phyloP scores from a whole-genome alignment of 2,329 filamentous ascomycete species.

The Pseudogymnoascus sp. region DNA sequence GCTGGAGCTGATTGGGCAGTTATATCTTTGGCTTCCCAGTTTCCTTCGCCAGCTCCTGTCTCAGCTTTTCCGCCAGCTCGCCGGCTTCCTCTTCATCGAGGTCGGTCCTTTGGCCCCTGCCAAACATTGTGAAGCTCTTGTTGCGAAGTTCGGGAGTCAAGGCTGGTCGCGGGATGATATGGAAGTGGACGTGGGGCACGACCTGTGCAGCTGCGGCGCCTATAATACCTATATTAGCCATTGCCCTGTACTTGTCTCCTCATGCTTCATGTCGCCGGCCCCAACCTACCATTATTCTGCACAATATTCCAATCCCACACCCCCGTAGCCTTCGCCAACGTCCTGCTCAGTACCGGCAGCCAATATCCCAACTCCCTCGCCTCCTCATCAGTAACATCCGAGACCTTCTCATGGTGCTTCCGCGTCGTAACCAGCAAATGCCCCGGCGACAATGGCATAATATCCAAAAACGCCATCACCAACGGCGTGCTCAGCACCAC shows the following conservation, averaged over 20 bases:
- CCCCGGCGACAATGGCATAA: constrained; percentile 74
- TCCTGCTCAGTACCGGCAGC: constrained; percentile 64
- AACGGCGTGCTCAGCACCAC: constrained; percentile 69
- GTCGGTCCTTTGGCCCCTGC: constrained; percentile 61
- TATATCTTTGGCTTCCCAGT: constrained; percentile 20
- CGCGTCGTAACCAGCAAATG: constrained; percentile 79
- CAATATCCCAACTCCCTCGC: constrained; percentile 57
- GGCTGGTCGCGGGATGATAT: constrained; percentile 79
- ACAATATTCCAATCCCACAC: constrained; percentile 90
- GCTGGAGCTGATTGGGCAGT: neutral
- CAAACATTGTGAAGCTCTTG: constrained; percentile 71
- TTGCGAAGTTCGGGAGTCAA: constrained; percentile 42
- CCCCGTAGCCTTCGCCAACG: constrained; percentile 60
- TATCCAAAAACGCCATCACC: constrained; percentile 85
- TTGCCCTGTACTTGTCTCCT: constrained; percentile 8
- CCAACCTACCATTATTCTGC: constrained; percentile 70
- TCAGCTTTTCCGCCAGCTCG: constrained; percentile 47
- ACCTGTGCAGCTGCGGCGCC: constrained; percentile 82
- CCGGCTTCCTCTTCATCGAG: constrained; percentile 67
- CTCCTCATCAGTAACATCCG: constrained; percentile 56
- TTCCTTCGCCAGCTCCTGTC: constrained; percentile 37
- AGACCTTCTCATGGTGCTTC: constrained; percentile 67
- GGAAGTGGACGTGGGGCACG: constrained; percentile 89
- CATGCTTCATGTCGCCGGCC: neutral
- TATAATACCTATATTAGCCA: constrained; percentile 22